A percentile compares a stretch with the other conserved stretches of the same genome.
phyloP scores from a whole-genome alignment of 163 green algal genomes.

The Scenedesmus sp. region DNA sequence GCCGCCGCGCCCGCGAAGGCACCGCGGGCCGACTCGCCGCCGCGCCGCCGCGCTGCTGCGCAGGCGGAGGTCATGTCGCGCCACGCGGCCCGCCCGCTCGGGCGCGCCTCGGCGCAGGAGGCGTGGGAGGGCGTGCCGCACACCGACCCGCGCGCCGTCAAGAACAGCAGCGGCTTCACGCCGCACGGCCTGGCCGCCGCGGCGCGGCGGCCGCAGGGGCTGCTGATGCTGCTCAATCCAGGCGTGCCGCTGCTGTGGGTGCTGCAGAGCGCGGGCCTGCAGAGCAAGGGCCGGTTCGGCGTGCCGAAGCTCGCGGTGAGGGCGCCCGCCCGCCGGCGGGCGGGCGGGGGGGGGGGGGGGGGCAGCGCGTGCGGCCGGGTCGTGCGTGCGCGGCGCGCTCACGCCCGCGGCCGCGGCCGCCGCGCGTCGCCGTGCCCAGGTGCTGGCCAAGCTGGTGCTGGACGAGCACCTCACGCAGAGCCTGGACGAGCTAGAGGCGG shows the following conservation, averaged over 20 bases:
- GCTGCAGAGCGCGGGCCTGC: neutral
- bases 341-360: neutral
- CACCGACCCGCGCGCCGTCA: neutral
- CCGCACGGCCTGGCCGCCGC: no score
- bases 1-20: no score
- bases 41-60: neutral
- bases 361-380: neutral
- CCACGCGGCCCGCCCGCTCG: neutral
- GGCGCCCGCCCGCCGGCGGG: neutral
- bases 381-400: neutral
- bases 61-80: neutral
- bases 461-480: neutral
- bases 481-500: neutral
- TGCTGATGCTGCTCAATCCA: slow-evolving; percentile 3
- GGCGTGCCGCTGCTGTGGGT: neutral
- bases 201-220: neutral
- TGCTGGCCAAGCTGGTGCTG: slow-evolving; percentile 10
- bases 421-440: neutral
- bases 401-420: neutral
- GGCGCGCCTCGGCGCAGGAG: neutral
- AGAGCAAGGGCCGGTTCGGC: neutral
- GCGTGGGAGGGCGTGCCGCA: neutral
- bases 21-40: no score
- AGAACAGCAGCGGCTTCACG: neutral
- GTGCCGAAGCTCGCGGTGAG: slow-evolving; percentile 8